Base-by-base conservation (phyloP, 2,329 filamentous ascomycete genomes). In the Pseudocercospora ulei region DNA sequence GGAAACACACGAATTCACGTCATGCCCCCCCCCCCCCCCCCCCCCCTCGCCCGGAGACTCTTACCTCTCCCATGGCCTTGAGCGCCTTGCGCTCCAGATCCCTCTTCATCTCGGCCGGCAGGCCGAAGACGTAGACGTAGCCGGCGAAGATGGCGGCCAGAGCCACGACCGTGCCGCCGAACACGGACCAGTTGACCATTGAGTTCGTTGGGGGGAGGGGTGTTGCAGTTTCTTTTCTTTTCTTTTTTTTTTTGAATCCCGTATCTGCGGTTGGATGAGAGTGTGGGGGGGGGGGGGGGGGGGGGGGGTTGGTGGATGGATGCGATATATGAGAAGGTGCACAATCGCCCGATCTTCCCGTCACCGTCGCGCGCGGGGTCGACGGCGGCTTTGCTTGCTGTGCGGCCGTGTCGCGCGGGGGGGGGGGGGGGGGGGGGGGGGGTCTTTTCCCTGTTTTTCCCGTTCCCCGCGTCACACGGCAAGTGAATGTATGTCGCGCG, bases 11-110 rank as follows among this genome's bases (percentile, higher is more conserved):
- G 18, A 5, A 8, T 24, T 9, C 5, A 5, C 20, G 9, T 5
- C 9, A 23, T 23, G 20, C 5, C 5, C 5, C 20, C 5, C 9
- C 5, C 9, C 20, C 5, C 9, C n/a, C n/a, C n/a, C 5, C 5
- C 5, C 20, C 5, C 9, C 5, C 9, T 9, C 5, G 5, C 9
- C 9, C 20, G 9, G 5, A 23, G 20, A 18, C 7, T 17, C 11
- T 19, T 30, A 46, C 47, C 52, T 70, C 66, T 43, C 67, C 67
- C 65, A 70, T 69, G n/a, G 65, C 67, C 47, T 67, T 56, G 24
- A 70, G 57, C 3, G 66, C 67, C 38, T 63, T 56, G 18, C 62
- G 57, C 48, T 70, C 65, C 44, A 69, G 54, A 45, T 63, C 59
- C 39, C 64, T 63, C 56, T 70, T 69, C 39, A 64, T 47, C 44